Evolutionary conservation across 345 rosid genomes (phyloP).

Genomic region (Gossypium turneri): DNA sequence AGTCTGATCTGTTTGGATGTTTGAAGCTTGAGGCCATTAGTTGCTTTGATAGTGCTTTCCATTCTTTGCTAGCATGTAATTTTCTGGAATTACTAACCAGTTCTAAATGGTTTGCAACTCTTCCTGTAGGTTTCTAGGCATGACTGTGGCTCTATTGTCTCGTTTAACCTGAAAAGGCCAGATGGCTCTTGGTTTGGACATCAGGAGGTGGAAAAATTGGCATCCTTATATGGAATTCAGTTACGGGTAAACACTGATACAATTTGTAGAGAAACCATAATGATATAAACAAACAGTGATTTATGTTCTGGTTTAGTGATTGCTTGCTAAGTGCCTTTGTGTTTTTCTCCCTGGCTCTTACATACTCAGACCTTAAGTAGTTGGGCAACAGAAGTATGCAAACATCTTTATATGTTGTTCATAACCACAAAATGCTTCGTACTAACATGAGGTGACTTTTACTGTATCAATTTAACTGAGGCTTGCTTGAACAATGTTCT

Average conservation of each 20-base stretch:
- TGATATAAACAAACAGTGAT: neutral
- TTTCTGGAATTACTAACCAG: neutral
- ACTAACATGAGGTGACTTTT: neutral
- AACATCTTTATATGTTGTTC: conserved; percentile 1
- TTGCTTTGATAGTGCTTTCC: neutral
- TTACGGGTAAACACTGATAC: conserved; percentile 64
- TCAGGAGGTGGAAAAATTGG: conserved; percentile 91
- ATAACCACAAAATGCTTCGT: neutral
- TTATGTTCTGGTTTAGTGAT: neutral
- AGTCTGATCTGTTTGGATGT: neutral
- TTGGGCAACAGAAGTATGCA: neutral
- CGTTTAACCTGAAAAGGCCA: conserved; percentile 86
- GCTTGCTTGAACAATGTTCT: neutral
- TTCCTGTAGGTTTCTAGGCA: conserved; percentile 21
- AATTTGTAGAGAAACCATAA: neutral
- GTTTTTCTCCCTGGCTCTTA: neutral
- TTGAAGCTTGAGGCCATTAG: neutral
- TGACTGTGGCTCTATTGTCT: conserved; percentile 56
- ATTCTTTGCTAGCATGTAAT: neutral
- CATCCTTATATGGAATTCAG: conserved; percentile 88
- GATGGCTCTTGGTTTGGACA: conserved; percentile 96
- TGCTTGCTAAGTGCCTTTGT: neutral
- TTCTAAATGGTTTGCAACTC: neutral
- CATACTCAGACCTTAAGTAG: neutral
- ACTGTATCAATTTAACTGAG: neutral